Evolutionary conservation across 805 yeast species (phyloP), one percentile per base, ranked within the genome.

Genomic region (Cyberlindnera nakhonratchasimensis): DNA sequence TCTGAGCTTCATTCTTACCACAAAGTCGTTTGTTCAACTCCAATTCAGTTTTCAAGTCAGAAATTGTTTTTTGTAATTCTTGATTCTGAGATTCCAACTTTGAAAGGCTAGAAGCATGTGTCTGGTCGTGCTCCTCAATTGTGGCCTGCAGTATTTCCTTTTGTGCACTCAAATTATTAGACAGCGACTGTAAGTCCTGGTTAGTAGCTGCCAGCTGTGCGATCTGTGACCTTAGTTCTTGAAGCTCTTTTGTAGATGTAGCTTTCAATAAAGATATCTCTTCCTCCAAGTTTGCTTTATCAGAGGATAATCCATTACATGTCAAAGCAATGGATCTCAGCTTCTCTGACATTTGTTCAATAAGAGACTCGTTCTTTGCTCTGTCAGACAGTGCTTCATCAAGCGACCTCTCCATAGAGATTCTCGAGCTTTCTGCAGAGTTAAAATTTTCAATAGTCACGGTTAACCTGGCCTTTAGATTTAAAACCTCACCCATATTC

Each of bases 271-370:
- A 23, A 3, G 49, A 30, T 4, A 63, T 10, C 6, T 45, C 13
- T 8, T 43, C 34, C 22, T 55, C 55, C 13, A 61, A 35, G 4
- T 18, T 21, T 6, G 50, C 48, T 31, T 58, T 61, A 19, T 58
- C 63, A 1, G 26, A 17, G 14, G 55, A 54, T 16, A 65, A 38
- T 7, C 58, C 61, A 29, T 59, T 59, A 34, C 53, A 62, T 7
- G 54, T 53, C 6, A 53, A 46, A 2, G 76, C 75, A 14, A 77
- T 55, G 1, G 65, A 58, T 50, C 70, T 69, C 29, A 76, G 52
- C 52, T 74, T 75, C 14, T 65, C 72, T 0, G 75, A 69, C 34
- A 75, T 47, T 43, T 69, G 72, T 4, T 67, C 63, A 19, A 71
- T 65, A 23, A 71, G 48, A 1, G 50, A 32, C 23, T 65, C 64